phyloP scores from a whole-genome alignment of 805 yeast species.

The Cyberlindnera mississippiensis region DNA sequence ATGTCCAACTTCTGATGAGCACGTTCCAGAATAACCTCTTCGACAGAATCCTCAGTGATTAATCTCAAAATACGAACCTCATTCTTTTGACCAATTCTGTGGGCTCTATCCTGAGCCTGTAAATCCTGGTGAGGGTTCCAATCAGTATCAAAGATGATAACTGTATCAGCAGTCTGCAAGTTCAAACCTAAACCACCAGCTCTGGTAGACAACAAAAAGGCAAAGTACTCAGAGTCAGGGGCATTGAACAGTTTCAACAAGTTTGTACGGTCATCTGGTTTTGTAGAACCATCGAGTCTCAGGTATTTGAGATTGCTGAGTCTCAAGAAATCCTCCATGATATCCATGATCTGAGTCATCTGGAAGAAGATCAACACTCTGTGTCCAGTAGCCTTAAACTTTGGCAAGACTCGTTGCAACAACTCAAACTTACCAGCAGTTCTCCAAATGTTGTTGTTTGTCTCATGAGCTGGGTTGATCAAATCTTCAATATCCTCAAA shows the following conservation, averaged over 20 bases:
- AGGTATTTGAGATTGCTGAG: constrained; percentile 62
- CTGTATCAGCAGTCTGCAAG: constrained; percentile 85
- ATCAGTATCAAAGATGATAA: constrained; percentile 80
- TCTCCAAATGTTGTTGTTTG: constrained; percentile 70
- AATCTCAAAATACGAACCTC: constrained; percentile 79
- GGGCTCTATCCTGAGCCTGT: constrained; percentile 89
- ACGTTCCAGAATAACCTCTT: constrained; percentile 76
- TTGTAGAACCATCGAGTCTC: constrained; percentile 79
- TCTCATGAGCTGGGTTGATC: constrained; percentile 56
- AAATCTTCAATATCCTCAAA: constrained; percentile 77
- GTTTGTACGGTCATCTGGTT: constrained; percentile 77
- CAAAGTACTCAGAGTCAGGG: constrained; percentile 71
- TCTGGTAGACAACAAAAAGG: constrained; percentile 76
- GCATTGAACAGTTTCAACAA: constrained; percentile 73
- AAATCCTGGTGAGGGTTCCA: constrained; percentile 93
- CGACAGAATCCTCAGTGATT: constrained; percentile 78
- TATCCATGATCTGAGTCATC: constrained; percentile 88
- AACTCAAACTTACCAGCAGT: constrained; percentile 78
- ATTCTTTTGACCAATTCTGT: constrained; percentile 85
- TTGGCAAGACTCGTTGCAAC: constrained; percentile 70
- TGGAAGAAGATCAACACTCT: constrained; percentile 80
- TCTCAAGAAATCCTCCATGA: constrained; percentile 80
- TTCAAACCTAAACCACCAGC: constrained; percentile 89
- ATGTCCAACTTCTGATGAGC: constrained; percentile 82
- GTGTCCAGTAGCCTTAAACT: constrained; percentile 70